phyloP scores from a whole-genome alignment of 2,329 filamentous ascomycete species.

The Pseudofabraea citricarpa region DNA sequence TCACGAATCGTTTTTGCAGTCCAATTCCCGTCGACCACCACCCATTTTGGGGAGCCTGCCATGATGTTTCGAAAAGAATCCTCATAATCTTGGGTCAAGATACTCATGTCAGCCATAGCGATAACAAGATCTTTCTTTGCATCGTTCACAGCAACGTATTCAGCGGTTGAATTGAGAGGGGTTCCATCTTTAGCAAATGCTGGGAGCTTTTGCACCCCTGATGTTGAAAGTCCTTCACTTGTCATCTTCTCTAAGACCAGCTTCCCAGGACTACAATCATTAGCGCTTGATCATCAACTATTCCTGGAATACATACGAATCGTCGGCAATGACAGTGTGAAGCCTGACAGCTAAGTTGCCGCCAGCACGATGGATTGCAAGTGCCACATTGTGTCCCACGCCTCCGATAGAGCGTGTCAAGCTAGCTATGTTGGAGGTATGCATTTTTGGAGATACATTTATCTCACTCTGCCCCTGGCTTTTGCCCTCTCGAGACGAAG shows the following conservation, averaged over 20 bases:
- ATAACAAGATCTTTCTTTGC: constrained; percentile 76
- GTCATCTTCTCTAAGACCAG: constrained; percentile 65
- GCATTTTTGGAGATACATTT: constrained; percentile 31
- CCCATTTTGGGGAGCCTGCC: constrained; percentile 59
- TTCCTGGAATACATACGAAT: constrained; percentile 6
- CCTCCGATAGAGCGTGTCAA: constrained; percentile 85
- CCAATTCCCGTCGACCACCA: constrained; percentile 90
- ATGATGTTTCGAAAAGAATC: constrained; percentile 42
- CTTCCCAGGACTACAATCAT: constrained; percentile 70
- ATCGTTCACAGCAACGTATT: constrained; percentile 90
- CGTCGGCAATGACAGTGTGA: background rate
- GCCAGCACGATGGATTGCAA: constrained; percentile 74
- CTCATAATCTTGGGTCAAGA: constrained; percentile 42
- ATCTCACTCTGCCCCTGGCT: no score
- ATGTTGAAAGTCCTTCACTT: constrained; percentile 55
- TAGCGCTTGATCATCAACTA: no score
- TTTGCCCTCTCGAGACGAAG: constrained; percentile 18
- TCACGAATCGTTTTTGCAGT: constrained; percentile 55
- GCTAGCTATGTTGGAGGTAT: constrained; percentile 81
- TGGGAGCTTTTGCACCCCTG: constrained; percentile 5
- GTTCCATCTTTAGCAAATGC: constrained; percentile 11
- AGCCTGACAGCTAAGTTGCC: constrained; percentile 65
- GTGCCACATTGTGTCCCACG: constrained; percentile 87
- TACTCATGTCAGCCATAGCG: constrained; percentile 88
- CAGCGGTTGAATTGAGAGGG: constrained; percentile 62